Base-by-base conservation (phyloP, 2,329 filamentous ascomycete genomes). In the Venturia carpophila region DNA sequence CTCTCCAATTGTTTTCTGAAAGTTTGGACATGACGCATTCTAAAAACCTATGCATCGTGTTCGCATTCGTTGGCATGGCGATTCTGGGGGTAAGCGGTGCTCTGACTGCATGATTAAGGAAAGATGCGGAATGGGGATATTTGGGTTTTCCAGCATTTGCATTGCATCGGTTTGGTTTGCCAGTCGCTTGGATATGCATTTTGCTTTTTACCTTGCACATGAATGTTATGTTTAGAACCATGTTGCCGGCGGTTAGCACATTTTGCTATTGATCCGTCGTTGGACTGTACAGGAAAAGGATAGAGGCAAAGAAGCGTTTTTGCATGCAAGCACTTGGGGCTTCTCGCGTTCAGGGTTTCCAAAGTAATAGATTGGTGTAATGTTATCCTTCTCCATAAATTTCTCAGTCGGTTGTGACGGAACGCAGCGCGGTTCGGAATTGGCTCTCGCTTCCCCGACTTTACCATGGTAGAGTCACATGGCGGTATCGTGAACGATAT, bases 1-100 rank as follows among this genome's bases (percentile, higher is more conserved):
- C 89, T 2, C 77, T 99, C 72, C 90, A 95, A 76, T 79, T 99
- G 7, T 93, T 97, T 72, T 87, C 89, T 3, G 92, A 99, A 79
- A 89, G 88, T 69, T 75, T 96, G 73, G 89, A 88, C 66, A 77
- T 97, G 72, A 92, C 91, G 69, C 91, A 95, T 77, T 87, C 87
- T 71, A 82, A 87, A 67, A 86, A 87, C 67, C 73, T 94, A 71
- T 92, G 89, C 75, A 90, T 92, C 71, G 80, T 85, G 30, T 92
- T 91, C 79, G 91, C 87, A 9, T 94, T 95, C 77, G 72, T 89
- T 30, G 90, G 94, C 1, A 97, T 97, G 92, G 86, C 86, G 0
- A 78, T 97, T 66, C 79, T 99, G 77, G 93, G 92, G 0, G 69
- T 94, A 63, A 96, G 90, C 75, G 91, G 87, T 76, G 91, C 92